Evolutionary conservation across 352 stramenopile species (phyloP), one percentile per base, ranked within the genome.

Genomic region (Globisporangium nodosum): DNA sequence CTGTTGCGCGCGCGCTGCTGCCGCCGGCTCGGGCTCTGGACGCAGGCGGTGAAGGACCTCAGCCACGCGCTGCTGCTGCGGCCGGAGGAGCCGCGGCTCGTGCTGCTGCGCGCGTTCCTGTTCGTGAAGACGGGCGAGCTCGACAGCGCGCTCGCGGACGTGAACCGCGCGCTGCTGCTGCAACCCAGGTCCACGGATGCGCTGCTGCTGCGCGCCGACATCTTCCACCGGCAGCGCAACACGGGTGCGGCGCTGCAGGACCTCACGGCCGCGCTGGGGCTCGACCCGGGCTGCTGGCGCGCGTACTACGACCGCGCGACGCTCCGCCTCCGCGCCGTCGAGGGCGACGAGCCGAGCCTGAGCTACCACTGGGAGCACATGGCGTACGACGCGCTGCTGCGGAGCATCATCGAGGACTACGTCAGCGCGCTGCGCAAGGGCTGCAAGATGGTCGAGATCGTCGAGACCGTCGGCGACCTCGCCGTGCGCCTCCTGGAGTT

Each of bases 251-350:
- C 82, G 18, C 55, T 92, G 1, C 76, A 90, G 20, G 82, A 92
- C 40, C 60, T 90, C 18, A 84, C 82, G 15, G 76, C 76, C 1
- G 80, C 78, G 9, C 49, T 90, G 11, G 57, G 69, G 0, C 65
- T 81, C 13, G 82, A 92, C 43, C 70, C 76, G n/a, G 67, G 67
- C 37, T 88, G 81, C 63, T 92, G 82, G 82, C 77, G 78, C 16
- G 82, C 82, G n/a, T 87, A 87, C 54, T 92, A 90, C 57, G 82
- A 92, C 56, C 78, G 82, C 21, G 82, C 77, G 5, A 84, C 76
- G 39, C 69, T 92, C 30, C 80, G 82, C 13, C 73, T 90, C 20
- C 69, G 75, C 6, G 73, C 76, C 0, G 73, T 92, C 48, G 82
- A 92, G 49, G 76, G 82, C 4, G 75, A 87, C 16, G 77, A 87